A percentile compares a stretch with the other conserved stretches of the same genome.
Conservation (phyloP, 805 yeast genomes). For the Teunomyces aglyptinius region DNA sequence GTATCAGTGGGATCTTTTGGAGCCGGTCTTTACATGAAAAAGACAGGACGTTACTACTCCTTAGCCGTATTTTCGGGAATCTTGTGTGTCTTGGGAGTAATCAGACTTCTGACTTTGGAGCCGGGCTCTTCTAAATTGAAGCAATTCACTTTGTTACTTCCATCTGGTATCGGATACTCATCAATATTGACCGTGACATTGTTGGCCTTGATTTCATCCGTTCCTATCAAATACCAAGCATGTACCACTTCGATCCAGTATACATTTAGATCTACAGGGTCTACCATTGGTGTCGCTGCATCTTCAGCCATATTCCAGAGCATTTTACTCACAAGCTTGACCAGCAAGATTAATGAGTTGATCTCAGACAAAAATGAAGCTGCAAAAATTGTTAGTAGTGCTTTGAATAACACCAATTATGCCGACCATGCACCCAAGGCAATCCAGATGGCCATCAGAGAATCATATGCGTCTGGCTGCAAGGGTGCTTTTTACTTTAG, state of each 20-base stretch:
- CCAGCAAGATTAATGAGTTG: constrained; percentile 7
- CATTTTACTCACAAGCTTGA: constrained; percentile 30
- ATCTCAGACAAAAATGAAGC: constrained; percentile 37
- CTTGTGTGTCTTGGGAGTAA: constrained; percentile 47
- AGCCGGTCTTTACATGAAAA: constrained; percentile 65
- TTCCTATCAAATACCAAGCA: constrained; percentile 68
- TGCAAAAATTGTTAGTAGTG: constrained; percentile 45
- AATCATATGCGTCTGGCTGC: constrained; percentile 52
- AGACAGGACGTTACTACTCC: constrained; percentile 69
- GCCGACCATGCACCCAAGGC: constrained; percentile 52
- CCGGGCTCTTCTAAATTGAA: constrained; percentile 28
- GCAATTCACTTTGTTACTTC: constrained; percentile 46
- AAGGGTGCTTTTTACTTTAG: constrained; percentile 55
- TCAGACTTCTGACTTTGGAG: constrained; percentile 29
- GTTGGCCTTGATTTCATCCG: constrained; percentile 74
- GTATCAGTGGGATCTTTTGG: constrained; percentile 65
- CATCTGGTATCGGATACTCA: constrained; percentile 68
- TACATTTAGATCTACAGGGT: constrained; percentile 82
- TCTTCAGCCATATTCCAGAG: constrained; percentile 67
- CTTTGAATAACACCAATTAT: constrained; percentile 57
- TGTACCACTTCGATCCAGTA: constrained; percentile 87
- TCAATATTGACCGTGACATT: constrained; percentile 67
- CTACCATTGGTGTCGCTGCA: constrained; percentile 76
- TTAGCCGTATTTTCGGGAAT: constrained; percentile 42
- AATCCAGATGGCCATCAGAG: constrained; percentile 45